Evolutionary conservation across 2,329 filamentous ascomycete genomes (phyloP).

Genomic region (Cladosporium oxysporum): DNA sequence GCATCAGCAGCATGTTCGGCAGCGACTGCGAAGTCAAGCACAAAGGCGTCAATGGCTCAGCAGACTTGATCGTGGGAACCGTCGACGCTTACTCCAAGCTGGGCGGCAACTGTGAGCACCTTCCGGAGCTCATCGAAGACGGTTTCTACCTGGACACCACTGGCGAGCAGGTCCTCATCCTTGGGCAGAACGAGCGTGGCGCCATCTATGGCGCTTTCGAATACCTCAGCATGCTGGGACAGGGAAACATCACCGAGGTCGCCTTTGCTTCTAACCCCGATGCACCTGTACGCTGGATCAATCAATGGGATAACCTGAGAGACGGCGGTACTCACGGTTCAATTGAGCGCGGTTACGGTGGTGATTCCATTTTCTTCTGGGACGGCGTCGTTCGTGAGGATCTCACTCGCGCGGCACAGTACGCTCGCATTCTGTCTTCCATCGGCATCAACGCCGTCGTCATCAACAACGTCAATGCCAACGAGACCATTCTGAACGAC

Average conservation of each 20-base stretch:
- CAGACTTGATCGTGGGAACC: constrained; percentile 54
- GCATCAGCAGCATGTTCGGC: constrained; percentile 60
- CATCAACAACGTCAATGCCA: constrained; percentile 73
- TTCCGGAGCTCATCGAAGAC: constrained; percentile 53
- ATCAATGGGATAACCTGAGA: constrained; percentile 71
- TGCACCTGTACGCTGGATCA: constrained; percentile 67
- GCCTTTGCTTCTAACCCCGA: constrained; percentile 57
- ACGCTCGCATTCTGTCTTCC: constrained; percentile 67
- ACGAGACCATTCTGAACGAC: constrained; percentile 57
- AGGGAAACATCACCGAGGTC: constrained; percentile 55
- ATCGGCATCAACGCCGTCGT: constrained; percentile 67
- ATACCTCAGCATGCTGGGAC: constrained; percentile 66
- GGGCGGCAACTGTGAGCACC: constrained; percentile 37
- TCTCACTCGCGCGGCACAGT: constrained; percentile 60
- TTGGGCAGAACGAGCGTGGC: constrained; percentile 67
- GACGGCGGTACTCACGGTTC: constrained; percentile 49
- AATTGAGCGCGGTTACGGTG: constrained; percentile 69
- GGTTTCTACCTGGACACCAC: constrained; percentile 62
- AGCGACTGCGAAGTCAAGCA: constrained; percentile 34
- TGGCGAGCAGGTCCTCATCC: constrained; percentile 54
- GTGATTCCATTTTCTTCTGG: constrained; percentile 68
- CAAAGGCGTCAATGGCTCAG: constrained; percentile 27
- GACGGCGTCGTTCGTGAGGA: constrained; percentile 59
- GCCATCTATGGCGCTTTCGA: constrained; percentile 70
- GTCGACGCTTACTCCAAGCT: constrained; percentile 44